These are phyloP conservation scores for Penicillium digitatum DNA, from an alignment of 2,329 filamentous ascomycete genomes.

Conservation along the genomic window DNA sequence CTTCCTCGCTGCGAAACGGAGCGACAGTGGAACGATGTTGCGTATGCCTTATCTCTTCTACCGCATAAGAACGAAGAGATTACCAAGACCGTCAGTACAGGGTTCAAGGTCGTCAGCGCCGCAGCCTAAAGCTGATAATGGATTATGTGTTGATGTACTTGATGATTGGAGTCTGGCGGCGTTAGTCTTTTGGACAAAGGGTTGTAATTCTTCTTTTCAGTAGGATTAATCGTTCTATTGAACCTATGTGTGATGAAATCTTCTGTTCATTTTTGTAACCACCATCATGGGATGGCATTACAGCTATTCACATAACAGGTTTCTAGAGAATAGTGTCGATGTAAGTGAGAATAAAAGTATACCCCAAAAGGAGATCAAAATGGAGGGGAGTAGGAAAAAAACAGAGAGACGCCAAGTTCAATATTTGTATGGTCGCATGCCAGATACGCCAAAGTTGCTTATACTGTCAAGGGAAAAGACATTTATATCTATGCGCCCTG, in stretches of 20 bases:
- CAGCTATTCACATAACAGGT: neutral
- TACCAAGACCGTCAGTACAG: slow-evolving; percentile 40
- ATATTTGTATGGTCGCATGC: slow-evolving; percentile 18
- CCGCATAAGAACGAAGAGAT: slow-evolving; percentile 63
- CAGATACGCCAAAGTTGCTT: slow-evolving; percentile 25
- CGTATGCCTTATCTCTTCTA: slow-evolving; percentile 81
- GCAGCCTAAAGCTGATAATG: slow-evolving; percentile 54
- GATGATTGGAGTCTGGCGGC: slow-evolving; percentile 12
- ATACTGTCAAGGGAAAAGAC: slow-evolving; percentile 6
- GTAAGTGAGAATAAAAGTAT: slow-evolving; percentile 12
- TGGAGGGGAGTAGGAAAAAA: neutral
- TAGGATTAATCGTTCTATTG: slow-evolving; percentile 2
- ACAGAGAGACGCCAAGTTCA: slow-evolving; percentile 15
- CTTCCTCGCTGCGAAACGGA: slow-evolving; percentile 84
- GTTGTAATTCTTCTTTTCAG: slow-evolving; percentile 6
- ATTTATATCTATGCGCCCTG: slow-evolving; percentile 32
- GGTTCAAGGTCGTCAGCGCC: slow-evolving; percentile 61
- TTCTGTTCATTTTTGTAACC: neutral
- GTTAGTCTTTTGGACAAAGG: neutral
- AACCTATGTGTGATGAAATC: neutral
- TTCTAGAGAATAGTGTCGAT: slow-evolving; percentile 14
- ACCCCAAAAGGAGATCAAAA: neutral
- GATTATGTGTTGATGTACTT: slow-evolving; percentile 14
- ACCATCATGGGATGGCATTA: neutral
- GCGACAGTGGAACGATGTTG: slow-evolving; percentile 95